A percentile compares a stretch with the other conserved stretches of the same genome.
Evolutionary conservation across 345 rosid genomes (phyloP).

Genomic region (Pugionium cornutum): DNA sequence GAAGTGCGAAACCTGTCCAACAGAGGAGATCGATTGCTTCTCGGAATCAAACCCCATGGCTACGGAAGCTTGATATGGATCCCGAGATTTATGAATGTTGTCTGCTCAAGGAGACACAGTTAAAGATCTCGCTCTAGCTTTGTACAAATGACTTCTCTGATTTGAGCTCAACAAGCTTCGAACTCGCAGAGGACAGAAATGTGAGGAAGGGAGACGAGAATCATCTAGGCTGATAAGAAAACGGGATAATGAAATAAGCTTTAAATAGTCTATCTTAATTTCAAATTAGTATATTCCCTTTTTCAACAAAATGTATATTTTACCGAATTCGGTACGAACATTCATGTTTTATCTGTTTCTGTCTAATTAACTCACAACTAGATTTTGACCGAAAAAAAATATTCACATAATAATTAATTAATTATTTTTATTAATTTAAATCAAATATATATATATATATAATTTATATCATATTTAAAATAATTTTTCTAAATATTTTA

Average conservation of each 20-base stretch:
- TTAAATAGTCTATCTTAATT: slow-evolving; percentile 29
- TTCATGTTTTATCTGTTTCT: too few species aligned
- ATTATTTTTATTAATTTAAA: too few species aligned
- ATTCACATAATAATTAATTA: too few species aligned
- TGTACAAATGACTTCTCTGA: not conserved
- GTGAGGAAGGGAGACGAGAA: slow-evolving; percentile 34
- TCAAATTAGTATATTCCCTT: slow-evolving; percentile 32
- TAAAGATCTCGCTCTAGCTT: slow-evolving; percentile 10
- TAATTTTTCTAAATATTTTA: too few species aligned
- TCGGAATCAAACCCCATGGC: not conserved
- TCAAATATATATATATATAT: too few species aligned
- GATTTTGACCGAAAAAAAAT: too few species aligned
- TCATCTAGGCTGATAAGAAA: slow-evolving; percentile 15
- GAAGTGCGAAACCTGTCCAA: slow-evolving; percentile 45
- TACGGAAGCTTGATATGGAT: not conserved
- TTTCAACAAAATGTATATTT: not conserved
- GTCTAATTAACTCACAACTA: too few species aligned
- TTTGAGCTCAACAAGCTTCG: not conserved
- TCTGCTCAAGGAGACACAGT: not conserved
- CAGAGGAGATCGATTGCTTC: slow-evolving; percentile 35
- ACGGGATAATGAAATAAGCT: slow-evolving; percentile 13
- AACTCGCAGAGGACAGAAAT: slow-evolving; percentile 20
- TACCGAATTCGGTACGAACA: not conserved
- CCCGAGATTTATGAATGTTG: not conserved
- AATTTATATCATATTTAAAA: too few species aligned